A percentile compares a stretch with the other conserved stretches of the same genome.
Evolutionary conservation across 2,329 filamentous ascomycete species (phyloP).

Genomic region (Hymenoscyphus scutula): DNA sequence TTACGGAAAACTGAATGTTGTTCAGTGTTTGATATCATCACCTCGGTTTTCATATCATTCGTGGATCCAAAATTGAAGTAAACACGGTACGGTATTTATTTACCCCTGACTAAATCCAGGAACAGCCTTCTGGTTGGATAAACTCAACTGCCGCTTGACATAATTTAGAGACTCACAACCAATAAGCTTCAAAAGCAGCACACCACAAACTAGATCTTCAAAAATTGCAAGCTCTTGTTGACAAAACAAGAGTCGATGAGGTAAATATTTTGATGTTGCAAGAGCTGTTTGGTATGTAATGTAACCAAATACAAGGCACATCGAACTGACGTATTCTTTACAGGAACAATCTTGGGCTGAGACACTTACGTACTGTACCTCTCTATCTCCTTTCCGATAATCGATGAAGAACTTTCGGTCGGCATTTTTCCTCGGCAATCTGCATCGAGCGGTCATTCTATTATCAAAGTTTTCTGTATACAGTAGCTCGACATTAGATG

Average conservation of each 20-base stretch:
- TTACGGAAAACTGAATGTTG: no score
- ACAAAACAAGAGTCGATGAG: no score
- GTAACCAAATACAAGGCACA: background rate
- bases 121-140: slow-evolving; percentile 12
- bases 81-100: slow-evolving; percentile 4
- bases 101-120: slow-evolving; percentile 14
- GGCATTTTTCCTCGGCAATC: background rate
- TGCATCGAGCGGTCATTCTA: background rate
- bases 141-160: background rate
- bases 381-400: background rate
- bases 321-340: background rate
- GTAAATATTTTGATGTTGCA: background rate
- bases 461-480: slow-evolving; percentile 1
- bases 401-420: background rate
- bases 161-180: background rate
- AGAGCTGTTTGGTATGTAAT: background rate
- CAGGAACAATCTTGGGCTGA: background rate
- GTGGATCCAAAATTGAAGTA: background rate
- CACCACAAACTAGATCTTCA: background rate
- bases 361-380: background rate
- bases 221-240: background rate
- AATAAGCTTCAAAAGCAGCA: background rate
- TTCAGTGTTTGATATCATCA: no score
- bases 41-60: no score
- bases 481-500: slow-evolving; percentile 1